Conservation (phyloP, 2,329 filamentous ascomycete genomes). For the Dothidotthia symphoricarpi region DNA sequence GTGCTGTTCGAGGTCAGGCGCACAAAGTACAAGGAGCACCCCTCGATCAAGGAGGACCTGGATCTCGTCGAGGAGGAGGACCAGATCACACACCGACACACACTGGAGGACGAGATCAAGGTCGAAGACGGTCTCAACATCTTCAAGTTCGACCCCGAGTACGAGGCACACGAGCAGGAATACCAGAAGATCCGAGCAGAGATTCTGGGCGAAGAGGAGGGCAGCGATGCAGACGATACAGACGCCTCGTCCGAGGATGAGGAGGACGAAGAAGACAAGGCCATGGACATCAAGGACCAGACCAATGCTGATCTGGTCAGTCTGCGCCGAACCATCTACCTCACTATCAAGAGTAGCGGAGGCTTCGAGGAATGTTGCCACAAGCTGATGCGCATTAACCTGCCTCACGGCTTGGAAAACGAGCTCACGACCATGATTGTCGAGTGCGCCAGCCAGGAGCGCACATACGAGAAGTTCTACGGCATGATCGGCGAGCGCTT, state of each 20-base stretch:
- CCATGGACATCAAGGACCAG: constrained; percentile 95
- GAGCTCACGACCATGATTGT: constrained; percentile 96
- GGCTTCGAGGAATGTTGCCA: constrained; percentile 96
- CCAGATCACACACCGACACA: constrained; percentile 86
- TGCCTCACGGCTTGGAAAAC: constrained; percentile 80
- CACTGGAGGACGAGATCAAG: constrained; percentile 74
- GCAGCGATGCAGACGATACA: constrained; percentile 67
- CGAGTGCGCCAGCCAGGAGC: constrained; percentile 94
- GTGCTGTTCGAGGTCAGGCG: constrained; percentile 95
- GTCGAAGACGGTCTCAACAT: constrained; percentile 85
- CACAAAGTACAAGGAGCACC: constrained; percentile 95
- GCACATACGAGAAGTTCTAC: constrained; percentile 97
- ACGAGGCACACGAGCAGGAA: constrained; percentile 84
- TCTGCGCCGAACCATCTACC: constrained; percentile 87
- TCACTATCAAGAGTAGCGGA: constrained; percentile 95
- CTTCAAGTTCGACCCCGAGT: constrained; percentile 90
- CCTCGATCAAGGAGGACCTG: constrained; percentile 83
- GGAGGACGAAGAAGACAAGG: constrained; percentile 74
- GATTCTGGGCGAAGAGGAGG: constrained; percentile 74
- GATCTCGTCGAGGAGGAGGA: constrained; percentile 97
- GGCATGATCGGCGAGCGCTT: constrained; percentile 92
- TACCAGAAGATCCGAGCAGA: constrained; percentile 90
- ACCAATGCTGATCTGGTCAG: constrained; percentile 95
- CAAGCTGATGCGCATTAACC: constrained; percentile 84
- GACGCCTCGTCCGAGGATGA: constrained; percentile 68